These are phyloP conservation scores for Paraphoma chrysanthemicola DNA, from an alignment of 2,329 filamentous ascomycete species.

Conservation along the genomic window DNA sequence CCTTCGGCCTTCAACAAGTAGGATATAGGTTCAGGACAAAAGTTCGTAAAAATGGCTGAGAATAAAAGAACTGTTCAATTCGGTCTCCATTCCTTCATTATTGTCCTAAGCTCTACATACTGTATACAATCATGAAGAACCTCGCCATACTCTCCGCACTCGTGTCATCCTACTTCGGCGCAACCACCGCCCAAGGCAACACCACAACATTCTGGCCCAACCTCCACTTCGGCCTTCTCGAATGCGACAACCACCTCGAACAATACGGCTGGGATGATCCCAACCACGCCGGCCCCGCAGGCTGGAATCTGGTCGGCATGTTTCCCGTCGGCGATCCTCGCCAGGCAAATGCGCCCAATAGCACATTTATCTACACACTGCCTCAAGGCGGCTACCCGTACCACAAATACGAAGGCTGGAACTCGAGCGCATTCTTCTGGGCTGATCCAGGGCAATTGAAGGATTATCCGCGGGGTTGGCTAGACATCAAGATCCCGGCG, in stretches of 20 bases:
- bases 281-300: not conserved
- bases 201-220: not conserved
- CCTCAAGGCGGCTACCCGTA: conserved; percentile 4
- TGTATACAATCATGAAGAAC: not conserved
- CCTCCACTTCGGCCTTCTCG: conserved; percentile 3
- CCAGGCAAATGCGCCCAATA: not conserved
- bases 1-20: too few relatives aligned
- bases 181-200: not conserved
- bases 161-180: not conserved
- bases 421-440: conserved; percentile 4
- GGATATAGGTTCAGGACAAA: too few relatives aligned
- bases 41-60: too few relatives aligned
- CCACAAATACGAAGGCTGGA: conserved; percentile 6
- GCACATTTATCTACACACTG: conserved; percentile 1
- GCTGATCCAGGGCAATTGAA: conserved; percentile 3
- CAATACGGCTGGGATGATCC: conserved; percentile 1
- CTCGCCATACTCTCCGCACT: not conserved
- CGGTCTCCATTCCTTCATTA: too few relatives aligned
- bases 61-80: too few relatives aligned
- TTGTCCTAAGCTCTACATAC: not conserved
- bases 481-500: not conserved
- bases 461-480: conserved; percentile 3
- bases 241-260: conserved; percentile 3
- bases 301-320: conserved; percentile 2
- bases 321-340: conserved; percentile 1